A percentile compares a stretch with the other conserved stretches of the same genome.
Evolutionary conservation across 2,329 filamentous ascomycete species (phyloP).

Genomic region (Fusarium pseudonygamai): DNA sequence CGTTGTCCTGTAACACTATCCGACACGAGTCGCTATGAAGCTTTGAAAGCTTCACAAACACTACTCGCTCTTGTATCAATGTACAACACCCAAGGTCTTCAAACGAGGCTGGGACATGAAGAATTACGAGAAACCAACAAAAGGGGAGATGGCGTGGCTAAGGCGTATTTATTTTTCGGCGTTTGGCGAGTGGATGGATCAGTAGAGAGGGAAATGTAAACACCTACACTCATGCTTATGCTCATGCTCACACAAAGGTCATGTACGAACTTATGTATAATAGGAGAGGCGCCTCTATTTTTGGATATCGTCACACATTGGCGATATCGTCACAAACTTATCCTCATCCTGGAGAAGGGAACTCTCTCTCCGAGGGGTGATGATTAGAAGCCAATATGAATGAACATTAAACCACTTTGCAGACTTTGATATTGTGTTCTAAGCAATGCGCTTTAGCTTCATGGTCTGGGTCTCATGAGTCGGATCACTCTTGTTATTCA

Average conservation of each 20-base stretch:
- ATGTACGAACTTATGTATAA: constrained; percentile 31
- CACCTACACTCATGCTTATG: constrained; percentile 9
- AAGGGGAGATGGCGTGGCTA: constrained; percentile 10
- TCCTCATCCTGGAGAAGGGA: background rate
- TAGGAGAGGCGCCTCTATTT: constrained; percentile 2
- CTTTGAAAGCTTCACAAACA: background rate
- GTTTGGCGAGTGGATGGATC: constrained; percentile 22
- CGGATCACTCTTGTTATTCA: constrained; percentile 7
- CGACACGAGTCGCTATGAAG: background rate
- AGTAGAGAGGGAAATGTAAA: constrained; percentile 14
- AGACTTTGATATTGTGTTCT: background rate
- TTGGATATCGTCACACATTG: constrained; percentile 3
- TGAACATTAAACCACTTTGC: background rate
- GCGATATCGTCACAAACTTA: background rate
- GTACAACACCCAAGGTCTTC: constrained; percentile 13
- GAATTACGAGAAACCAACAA: constrained; percentile 8
- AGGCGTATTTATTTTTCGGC: constrained; percentile 19
- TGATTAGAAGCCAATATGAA: background rate
- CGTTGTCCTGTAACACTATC: constrained; percentile 24
- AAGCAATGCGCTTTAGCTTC: background rate
- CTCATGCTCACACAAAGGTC: background rate
- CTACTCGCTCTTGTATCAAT: constrained; percentile 3
- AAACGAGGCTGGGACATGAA: background rate
- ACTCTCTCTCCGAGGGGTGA: background rate
- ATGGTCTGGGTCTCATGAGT: background rate